These are phyloP conservation scores for Lizonia empirigonia DNA, from an alignment of 2,329 filamentous ascomycete genomes.

Conservation along the genomic window DNA sequence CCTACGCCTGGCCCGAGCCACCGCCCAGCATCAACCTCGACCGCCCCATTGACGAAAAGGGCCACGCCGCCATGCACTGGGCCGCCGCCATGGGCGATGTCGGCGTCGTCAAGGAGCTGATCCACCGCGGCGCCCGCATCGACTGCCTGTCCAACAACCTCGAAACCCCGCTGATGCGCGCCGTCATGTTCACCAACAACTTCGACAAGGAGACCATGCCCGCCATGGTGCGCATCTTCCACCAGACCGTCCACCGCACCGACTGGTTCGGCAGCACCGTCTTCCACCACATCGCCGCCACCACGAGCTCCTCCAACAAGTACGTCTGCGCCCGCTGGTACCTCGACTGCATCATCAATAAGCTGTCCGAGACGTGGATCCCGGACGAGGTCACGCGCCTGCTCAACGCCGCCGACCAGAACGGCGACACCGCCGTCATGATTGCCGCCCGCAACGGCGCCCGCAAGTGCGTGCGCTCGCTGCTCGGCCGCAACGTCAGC, in stretches of 20 bases:
- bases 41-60: conserved; percentile 89
- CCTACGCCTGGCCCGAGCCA: conserved; percentile 72
- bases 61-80: conserved; percentile 95
- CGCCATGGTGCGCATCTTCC: conserved; percentile 78
- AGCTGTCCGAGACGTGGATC: conserved; percentile 77
- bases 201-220: conserved; percentile 93
- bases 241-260: conserved; percentile 77
- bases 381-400: conserved; percentile 77
- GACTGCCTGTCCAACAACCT: conserved; percentile 66
- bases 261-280: conserved; percentile 86
- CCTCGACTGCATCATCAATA: conserved; percentile 87
- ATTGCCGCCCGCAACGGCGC: conserved; percentile 86
- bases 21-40: conserved; percentile 87
- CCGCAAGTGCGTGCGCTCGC: conserved; percentile 72
- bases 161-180: conserved; percentile 92
- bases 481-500: conserved; percentile 76
- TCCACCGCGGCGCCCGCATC: conserved; percentile 77
- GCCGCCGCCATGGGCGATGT: conserved; percentile 96
- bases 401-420: conserved; percentile 80
- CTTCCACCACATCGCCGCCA: conserved; percentile 91
- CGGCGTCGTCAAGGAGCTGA: conserved; percentile 85
- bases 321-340: conserved; percentile 92
- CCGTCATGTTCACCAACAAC: conserved; percentile 95
- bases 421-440: conserved; percentile 90
- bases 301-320: conserved; percentile 83